phyloP scores from a whole-genome alignment of 1,284 basidiomycete species.

The Sporisorium iseilematis-ciliati region DNA sequence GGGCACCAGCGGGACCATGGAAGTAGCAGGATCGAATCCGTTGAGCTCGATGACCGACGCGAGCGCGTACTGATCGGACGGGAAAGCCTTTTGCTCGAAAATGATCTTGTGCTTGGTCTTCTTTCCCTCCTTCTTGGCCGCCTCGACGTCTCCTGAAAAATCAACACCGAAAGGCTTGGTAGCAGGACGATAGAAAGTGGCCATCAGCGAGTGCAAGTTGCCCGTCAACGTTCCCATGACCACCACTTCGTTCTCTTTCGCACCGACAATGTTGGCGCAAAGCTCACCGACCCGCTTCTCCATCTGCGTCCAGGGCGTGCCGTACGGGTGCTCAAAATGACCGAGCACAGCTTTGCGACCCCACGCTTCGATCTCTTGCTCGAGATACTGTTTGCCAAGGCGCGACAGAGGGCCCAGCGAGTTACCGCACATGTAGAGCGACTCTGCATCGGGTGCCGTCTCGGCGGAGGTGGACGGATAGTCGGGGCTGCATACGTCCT shows the following conservation, averaged over 20 bases:
- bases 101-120: conserved; percentile 84
- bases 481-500: conserved; percentile 44
- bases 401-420: conserved; percentile 88
- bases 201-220: conserved; percentile 94
- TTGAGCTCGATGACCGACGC: conserved; percentile 85
- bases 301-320: conserved; percentile 85
- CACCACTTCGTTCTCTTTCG: conserved; percentile 86
- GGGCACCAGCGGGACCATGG: conserved; percentile 84
- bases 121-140: conserved; percentile 32
- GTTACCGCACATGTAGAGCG: conserved; percentile 94
- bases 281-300: conserved; percentile 80
- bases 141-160: conserved; percentile 33
- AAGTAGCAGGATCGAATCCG: conserved; percentile 80
- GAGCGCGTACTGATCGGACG: conserved; percentile 97
- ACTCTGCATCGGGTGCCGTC: conserved; percentile 34
- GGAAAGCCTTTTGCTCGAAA: conserved; percentile 93
- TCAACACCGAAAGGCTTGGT: conserved; percentile 47
- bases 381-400: conserved; percentile 78
- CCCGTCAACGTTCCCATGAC: conserved; percentile 93
- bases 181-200: conserved; percentile 92
- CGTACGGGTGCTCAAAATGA: conserved; percentile 88
- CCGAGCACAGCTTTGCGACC: conserved; percentile 82
- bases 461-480: conserved; percentile 28
- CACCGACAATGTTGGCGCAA: conserved; percentile 88
- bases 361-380: conserved; percentile 92